These are phyloP conservation scores for Fraxinus albicans DNA, from an alignment of 305 asterid species.

Conservation along the genomic window DNA sequence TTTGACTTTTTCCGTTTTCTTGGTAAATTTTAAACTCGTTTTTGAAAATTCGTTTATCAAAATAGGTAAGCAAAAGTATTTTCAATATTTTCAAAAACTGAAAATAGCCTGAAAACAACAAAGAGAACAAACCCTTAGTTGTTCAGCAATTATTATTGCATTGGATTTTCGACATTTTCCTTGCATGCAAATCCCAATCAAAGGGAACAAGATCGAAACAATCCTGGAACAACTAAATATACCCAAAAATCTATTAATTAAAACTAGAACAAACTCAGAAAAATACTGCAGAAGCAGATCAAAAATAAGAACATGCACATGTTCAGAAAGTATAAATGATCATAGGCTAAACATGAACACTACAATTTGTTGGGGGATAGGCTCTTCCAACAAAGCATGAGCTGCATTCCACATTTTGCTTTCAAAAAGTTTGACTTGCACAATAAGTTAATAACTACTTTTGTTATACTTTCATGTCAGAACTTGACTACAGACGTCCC, in stretches of 20 bases:
- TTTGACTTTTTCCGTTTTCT: too few relatives aligned
- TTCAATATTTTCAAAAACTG: too few relatives aligned
- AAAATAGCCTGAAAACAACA: too few relatives aligned
- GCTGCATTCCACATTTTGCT: background rate
- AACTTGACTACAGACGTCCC: background rate
- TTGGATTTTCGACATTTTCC: background rate
- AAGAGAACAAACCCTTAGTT: too few relatives aligned
- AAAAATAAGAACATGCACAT: background rate
- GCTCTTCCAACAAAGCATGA: background rate
- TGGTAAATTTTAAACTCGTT: too few relatives aligned
- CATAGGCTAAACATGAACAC: background rate
- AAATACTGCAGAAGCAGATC: background rate
- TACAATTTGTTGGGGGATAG: background rate
- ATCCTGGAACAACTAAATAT: background rate
- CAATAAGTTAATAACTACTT: background rate
- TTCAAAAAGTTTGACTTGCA: background rate
- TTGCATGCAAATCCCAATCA: background rate
- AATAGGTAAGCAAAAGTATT: too few relatives aligned
- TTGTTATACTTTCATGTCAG: background rate
- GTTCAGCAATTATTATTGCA: background rate
- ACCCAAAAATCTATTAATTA: background rate
- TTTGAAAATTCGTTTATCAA: too few relatives aligned
- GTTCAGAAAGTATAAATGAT: background rate
- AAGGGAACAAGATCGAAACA: background rate
- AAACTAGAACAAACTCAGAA: background rate